A percentile compares a stretch with the other conserved stretches of the same genome.
phyloP scores from a whole-genome alignment of 495 filamentous ascomycete species.

The Terfezia boudieri region DNA sequence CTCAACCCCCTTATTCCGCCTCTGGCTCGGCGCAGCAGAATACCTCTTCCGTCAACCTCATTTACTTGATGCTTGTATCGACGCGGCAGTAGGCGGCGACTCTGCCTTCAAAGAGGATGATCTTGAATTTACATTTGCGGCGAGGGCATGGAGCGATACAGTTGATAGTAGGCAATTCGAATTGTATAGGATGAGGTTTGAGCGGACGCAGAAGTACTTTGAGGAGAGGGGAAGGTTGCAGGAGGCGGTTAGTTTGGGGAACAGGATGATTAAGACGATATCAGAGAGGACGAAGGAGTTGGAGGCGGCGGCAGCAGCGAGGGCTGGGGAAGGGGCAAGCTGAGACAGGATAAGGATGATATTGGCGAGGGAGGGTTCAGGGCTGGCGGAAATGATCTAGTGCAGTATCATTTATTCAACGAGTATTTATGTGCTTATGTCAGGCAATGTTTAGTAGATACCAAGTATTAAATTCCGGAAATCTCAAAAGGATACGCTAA shows the following conservation, averaged over 20 bases:
- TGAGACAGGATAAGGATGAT: background rate
- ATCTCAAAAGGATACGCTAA: too few species aligned
- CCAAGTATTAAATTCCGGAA: too few species aligned
- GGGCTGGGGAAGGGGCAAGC: background rate
- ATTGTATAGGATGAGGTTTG: conserved; percentile 70
- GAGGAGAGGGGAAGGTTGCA: conserved; percentile 45
- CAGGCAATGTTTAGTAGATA: too few species aligned
- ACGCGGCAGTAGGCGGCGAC: conserved; percentile 59
- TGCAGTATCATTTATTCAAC: too few species aligned
- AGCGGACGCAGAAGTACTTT: conserved; percentile 75
- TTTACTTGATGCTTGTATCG: conserved; percentile 63
- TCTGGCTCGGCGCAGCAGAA: conserved; percentile 95
- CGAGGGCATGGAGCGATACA: conserved; percentile 81
- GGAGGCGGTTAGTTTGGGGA: conserved; percentile 65
- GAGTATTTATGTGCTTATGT: too few species aligned
- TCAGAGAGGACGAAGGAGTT: conserved; percentile 47
- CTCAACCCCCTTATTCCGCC: conserved; percentile 87
- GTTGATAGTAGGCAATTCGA: conserved; percentile 80
- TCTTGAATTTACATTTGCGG: conserved; percentile 91
- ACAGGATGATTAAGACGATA: conserved; percentile 93
- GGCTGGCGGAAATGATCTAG: too few species aligned
- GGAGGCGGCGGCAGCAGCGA: conserved; percentile 1
- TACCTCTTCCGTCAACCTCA: conserved; percentile 75
- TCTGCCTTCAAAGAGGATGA: conserved; percentile 76
- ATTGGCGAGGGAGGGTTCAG: too few species aligned